Evolutionary conservation across 2,329 filamentous ascomycete species (phyloP).

Genomic region (Cordyceps fumosorosea): DNA sequence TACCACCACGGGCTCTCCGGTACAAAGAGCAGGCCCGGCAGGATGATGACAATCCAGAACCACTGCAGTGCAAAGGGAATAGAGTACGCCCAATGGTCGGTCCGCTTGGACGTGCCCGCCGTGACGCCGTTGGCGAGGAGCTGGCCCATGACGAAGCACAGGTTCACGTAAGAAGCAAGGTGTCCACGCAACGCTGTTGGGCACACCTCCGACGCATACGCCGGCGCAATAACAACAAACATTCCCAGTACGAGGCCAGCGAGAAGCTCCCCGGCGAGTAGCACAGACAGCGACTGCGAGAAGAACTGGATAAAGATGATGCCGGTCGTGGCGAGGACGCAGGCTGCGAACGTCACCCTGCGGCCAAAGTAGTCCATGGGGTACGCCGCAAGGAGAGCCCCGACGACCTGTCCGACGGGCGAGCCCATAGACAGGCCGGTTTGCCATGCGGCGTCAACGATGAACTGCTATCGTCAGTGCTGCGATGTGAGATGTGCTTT

Average conservation of each 20-base stretch:
- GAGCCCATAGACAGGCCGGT: conserved; percentile 45
- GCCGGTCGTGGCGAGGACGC: conserved; percentile 26
- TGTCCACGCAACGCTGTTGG: conserved; percentile 35
- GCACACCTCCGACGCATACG: conserved; percentile 39
- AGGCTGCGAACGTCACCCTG: conserved; percentile 47
- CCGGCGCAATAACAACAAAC: conserved; percentile 35
- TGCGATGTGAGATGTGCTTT: not conserved
- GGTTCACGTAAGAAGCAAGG: conserved; percentile 35
- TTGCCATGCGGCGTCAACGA: conserved; percentile 38
- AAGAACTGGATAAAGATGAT: conserved; percentile 29
- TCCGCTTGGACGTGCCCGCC: conserved; percentile 11
- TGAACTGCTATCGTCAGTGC: conserved; percentile 21
- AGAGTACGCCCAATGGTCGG: conserved; percentile 28
- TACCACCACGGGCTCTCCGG: conserved; percentile 31
- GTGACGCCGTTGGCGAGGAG: conserved; percentile 22
- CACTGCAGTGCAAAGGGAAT: conserved; percentile 31
- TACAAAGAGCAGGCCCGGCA: conserved; percentile 20
- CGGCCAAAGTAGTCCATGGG: conserved; percentile 29
- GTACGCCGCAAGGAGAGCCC: conserved; percentile 43
- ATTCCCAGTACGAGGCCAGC: conserved; percentile 38
- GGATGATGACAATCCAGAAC: conserved; percentile 24
- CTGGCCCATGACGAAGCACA: conserved; percentile 19
- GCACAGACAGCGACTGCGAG: conserved; percentile 28
- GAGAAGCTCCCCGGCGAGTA: conserved; percentile 39
- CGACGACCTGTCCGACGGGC: conserved; percentile 50